Evolutionary conservation across 257 asterid species (phyloP), one percentile per base, ranked within the genome.

Genomic region (Phtheirospermum japonicum): DNA sequence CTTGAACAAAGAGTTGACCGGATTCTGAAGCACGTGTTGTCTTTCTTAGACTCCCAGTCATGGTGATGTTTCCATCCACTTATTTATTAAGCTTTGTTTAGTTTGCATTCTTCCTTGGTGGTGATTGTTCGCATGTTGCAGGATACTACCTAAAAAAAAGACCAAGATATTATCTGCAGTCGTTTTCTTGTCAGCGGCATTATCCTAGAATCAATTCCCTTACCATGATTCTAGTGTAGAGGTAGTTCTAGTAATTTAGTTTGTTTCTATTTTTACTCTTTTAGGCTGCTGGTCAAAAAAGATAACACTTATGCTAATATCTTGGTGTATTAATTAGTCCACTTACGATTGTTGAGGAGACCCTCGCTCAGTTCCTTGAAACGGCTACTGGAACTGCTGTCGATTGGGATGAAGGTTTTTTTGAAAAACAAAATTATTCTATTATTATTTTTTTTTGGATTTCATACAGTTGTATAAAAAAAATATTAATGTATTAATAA

Each of bases 331-430:
- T 68, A 88, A n/a, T n/a, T n/a, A n/a, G 96, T 76, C 94, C 85
- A 63, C 91, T 81, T 30, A 82, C 91, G 2, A 75, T 88, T 55
- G 96, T 92, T 57, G 92, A 88, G 89, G 94, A 83, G 84, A 79
- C 89, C 89, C 79, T 83, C 89, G 70, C 89, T 75, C 91, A 76
- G 87, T 88, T 88, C 83, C 96, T 85, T 71, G 82, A 82, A 34
- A 88, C 85, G 87, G 96, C 95, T 71, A 85, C 95, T 65, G 96
- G 96, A 83, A 88, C 95, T 76, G 91, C 96, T 83, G 89, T 85
- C 80, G 85, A 78, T 82, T 76, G 95, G 96, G 86, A 83, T 88
- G 96, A 88, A 88, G 95, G 96, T 85, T 69, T 20, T 6, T 26
- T 36, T n/a, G n/a, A n/a, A n/a, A n/a, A n/a, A n/a, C n/a, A n/a